These are phyloP conservation scores for Phaeoacremonium minimum DNA, from an alignment of 2,329 filamentous ascomycete genomes.

Conservation along the genomic window DNA sequence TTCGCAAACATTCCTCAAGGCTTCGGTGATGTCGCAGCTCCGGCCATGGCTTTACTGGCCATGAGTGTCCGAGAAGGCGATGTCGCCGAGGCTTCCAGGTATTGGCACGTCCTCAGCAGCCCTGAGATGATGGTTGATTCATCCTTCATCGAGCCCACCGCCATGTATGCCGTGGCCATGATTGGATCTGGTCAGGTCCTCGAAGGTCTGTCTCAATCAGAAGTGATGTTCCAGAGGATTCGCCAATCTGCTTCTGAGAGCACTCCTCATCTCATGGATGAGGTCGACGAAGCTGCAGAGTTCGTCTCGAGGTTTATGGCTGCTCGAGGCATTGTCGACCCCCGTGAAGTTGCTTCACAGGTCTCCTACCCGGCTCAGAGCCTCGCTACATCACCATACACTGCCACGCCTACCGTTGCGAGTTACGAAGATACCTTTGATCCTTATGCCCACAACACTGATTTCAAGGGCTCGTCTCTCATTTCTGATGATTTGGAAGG, in stretches of 20 bases:
- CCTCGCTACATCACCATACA: slow-evolving; percentile 45
- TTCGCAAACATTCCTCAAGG: slow-evolving; percentile 55
- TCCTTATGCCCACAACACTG: slow-evolving; percentile 83
- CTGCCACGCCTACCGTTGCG: slow-evolving; percentile 46
- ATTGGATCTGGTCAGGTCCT: slow-evolving; percentile 80
- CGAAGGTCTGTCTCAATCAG: slow-evolving; percentile 75
- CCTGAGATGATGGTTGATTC: slow-evolving; percentile 55
- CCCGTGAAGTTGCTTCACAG: slow-evolving; percentile 47
- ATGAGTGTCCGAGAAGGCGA: slow-evolving; percentile 82
- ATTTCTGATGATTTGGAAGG: slow-evolving; percentile 90
- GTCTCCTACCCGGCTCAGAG: slow-evolving; percentile 39
- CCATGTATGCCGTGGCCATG: slow-evolving; percentile 86
- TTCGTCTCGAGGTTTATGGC: slow-evolving; percentile 60
- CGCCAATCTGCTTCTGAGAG: slow-evolving; percentile 51
- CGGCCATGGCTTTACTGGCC: slow-evolving; percentile 78
- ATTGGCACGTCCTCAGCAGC: slow-evolving; percentile 71
- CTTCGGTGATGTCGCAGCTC: slow-evolving; percentile 43
- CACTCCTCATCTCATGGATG: slow-evolving; percentile 60
- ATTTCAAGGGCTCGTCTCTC: slow-evolving; percentile 87
- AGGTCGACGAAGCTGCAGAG: slow-evolving; percentile 83
- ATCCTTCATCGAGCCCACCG: slow-evolving; percentile 77
- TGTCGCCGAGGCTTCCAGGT: slow-evolving; percentile 69
- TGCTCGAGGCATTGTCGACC: slow-evolving; percentile 48
- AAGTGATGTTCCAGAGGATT: slow-evolving; percentile 83
- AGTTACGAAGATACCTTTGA: slow-evolving; percentile 81